Base-by-base conservation (phyloP, 2,329 filamentous ascomycete species). In the Colletotrichum gigasporum region DNA sequence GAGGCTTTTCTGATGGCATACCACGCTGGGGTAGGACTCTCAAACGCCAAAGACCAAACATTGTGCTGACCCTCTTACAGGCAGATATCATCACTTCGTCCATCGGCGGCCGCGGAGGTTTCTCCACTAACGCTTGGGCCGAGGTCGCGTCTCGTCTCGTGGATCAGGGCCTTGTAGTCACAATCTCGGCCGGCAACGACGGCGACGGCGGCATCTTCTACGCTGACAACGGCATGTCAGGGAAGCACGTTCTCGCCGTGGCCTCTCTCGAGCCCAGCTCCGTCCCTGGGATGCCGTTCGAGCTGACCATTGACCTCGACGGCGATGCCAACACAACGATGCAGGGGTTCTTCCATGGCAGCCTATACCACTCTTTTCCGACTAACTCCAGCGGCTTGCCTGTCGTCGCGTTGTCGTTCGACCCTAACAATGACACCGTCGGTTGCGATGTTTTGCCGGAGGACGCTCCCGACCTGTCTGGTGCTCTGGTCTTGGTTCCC, bases 161-260 rank as follows among this genome's bases (percentile, higher is more conserved):
- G 12, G 76, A 80, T 14, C 70, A 73, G 16, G 79, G 79, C 22
- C 74, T 80, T 2, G 71, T 78, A 4, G 75, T 79, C 26, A 77
- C 76, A 6, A 74, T 80, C 28, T 77, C 79, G 0, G 78, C 76
- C 3, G 80, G 80, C 22, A 83, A 83, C 54, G 72, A 75, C 24
- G 80, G 80, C 14, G 71, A 69, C 22, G 66, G 71, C n/a, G 80
- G 80, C 2, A 68, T 79, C 1, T 81, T 80, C 68, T 78, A 76
- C 42, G 73, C 75, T 14, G 74, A 72, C 30, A 75, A 74, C 18
- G 78, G 79, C 9, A 73, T 79, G 11, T 76, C 78, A 5, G 81
- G 80, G 6, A 73, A 73, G 44, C 74, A 76, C 6, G 77, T 80
- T 5, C 77, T 80, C 11, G 76, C 80, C 11, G 74, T 82, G 34